These are phyloP conservation scores for Rhytidhysteron rufulum DNA, from an alignment of 2,329 filamentous ascomycete genomes.

Conservation along the genomic window DNA sequence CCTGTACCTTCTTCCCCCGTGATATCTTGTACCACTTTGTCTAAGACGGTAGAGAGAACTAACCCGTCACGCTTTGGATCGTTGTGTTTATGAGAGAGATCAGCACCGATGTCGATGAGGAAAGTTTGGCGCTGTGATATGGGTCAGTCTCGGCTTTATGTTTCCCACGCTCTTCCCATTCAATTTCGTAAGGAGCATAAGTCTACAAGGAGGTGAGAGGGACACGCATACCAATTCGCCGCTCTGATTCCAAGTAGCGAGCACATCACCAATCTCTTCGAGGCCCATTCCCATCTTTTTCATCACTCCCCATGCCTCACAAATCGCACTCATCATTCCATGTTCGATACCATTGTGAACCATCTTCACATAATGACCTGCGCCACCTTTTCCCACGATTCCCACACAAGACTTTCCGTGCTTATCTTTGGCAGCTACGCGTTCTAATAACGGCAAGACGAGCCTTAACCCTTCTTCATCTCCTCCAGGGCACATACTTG, in stretches of 20 bases:
- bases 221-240: constrained; percentile 48
- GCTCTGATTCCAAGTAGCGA: constrained; percentile 57
- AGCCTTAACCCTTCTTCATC: constrained; percentile 54
- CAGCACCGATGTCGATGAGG: constrained; percentile 59
- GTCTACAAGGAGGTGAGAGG: background rate
- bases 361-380: constrained; percentile 73
- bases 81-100: constrained; percentile 56
- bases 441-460: constrained; percentile 58
- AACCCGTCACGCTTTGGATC: constrained; percentile 33
- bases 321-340: constrained; percentile 63
- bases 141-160: constrained; percentile 7
- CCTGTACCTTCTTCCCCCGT: constrained; percentile 65
- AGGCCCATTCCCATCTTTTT: constrained; percentile 55
- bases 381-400: constrained; percentile 58
- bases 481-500: constrained; percentile 65
- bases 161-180: background rate
- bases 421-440: constrained; percentile 60
- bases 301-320: constrained; percentile 64
- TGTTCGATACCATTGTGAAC: constrained; percentile 72
- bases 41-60: constrained; percentile 60
- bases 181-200: background rate
- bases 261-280: constrained; percentile 58
- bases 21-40: constrained; percentile 69
- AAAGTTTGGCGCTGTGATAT: constrained; percentile 50
- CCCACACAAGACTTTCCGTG: constrained; percentile 59